Conservation (phyloP, 2,329 filamentous ascomycete species). For the Beauveria sp. region DNA sequence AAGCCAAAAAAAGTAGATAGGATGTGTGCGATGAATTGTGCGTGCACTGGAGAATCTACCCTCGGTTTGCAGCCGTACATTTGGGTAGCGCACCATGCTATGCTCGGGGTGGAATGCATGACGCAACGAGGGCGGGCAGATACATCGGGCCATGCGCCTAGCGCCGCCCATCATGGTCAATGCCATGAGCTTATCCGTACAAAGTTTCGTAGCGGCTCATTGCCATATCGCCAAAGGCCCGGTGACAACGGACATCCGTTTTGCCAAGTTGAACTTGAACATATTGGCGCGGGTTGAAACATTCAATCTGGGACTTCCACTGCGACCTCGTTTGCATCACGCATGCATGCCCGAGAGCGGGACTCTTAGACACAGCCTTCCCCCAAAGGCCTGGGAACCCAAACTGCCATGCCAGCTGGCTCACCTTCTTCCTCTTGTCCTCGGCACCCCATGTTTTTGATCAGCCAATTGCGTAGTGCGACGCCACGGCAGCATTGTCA, state of each 20-base stretch:
- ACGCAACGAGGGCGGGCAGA: neutral
- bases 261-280: neutral
- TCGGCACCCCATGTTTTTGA: neutral
- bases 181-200: neutral
- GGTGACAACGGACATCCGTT: neutral
- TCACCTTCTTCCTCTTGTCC: neutral
- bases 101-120: neutral
- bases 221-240: neutral
- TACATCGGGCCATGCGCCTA: neutral
- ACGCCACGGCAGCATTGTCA: neutral
- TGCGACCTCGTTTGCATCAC: neutral
- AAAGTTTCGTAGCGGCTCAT: neutral
- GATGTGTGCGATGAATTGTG: neutral
- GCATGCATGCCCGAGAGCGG: constrained; percentile 1
- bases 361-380: neutral
- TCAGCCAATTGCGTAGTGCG: neutral
- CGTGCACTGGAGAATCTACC: neutral
- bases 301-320: neutral
- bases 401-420: neutral
- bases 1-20: neutral
- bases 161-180: neutral
- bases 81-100: neutral
- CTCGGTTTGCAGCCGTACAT: neutral
- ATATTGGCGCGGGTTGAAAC: neutral
- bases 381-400: neutral